Evolutionary conservation across 306 rosid genomes (phyloP).

Genomic region (Lathyrus oleraceus): DNA sequence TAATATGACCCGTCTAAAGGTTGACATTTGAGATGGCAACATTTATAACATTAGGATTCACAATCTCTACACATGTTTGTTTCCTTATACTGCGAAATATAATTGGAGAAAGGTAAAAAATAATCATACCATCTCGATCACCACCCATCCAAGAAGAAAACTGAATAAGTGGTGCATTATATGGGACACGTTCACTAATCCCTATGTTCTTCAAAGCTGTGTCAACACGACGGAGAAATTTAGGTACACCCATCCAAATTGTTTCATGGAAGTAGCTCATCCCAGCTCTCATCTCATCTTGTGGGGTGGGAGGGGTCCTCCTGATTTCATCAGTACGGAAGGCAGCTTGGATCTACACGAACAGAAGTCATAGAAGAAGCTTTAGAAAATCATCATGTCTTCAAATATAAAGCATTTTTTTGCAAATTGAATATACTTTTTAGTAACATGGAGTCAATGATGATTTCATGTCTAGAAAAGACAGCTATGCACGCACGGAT

Average conservation of each 20-base stretch:
- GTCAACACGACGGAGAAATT: constrained; percentile 90
- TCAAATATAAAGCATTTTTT: neutral
- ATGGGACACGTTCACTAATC: constrained; percentile 84
- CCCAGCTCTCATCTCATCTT: constrained; percentile 99
- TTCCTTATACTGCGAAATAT: constrained; percentile 2
- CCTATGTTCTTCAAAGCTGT: constrained; percentile 95
- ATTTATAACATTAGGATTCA: neutral
- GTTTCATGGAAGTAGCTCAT: constrained; percentile 99
- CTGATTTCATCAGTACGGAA: constrained; percentile 95
- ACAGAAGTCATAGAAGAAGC: too few species aligned
- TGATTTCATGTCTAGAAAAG: neutral
- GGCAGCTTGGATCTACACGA: constrained; percentile 89
- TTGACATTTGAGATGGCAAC: neutral
- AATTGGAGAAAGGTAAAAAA: constrained; percentile 22
- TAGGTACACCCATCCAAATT: constrained; percentile 94
- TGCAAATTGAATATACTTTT: constrained; percentile 12
- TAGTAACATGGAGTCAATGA: neutral
- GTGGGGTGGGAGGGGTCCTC: constrained; percentile 96
- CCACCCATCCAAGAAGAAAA: constrained; percentile 99
- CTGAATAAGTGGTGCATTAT: constrained; percentile 95
- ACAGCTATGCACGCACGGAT: too few species aligned
- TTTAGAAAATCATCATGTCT: too few species aligned
- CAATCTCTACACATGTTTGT: neutral
- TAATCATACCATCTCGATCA: constrained; percentile 88
- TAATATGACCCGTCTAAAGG: neutral